Base-by-base conservation (phyloP, 352 stramenopile species). In the Lagenidium giganteum region DNA sequence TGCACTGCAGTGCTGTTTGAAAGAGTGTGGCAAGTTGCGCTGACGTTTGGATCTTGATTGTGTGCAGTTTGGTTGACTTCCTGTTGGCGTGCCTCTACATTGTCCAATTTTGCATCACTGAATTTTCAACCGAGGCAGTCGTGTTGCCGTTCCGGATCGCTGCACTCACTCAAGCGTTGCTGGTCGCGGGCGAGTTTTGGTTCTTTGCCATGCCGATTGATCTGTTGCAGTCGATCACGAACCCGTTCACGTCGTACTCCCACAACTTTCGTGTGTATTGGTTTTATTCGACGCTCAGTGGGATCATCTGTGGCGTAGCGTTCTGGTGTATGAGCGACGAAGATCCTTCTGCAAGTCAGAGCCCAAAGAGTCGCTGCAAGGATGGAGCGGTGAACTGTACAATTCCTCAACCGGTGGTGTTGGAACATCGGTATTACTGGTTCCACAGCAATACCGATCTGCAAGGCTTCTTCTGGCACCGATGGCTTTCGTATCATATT, bases 171-270 rank as follows among this genome's bases (percentile, higher is more conserved):
- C 75, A 93, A 51, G 76, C 72, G 28, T 51, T 93, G 47, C 67
- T 93, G 20, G 67, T 95, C 33, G 76, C 75, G 14, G 76, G 77
- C 3, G 83, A 95, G 40, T 93, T 92, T 32, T 93, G 83, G 83
- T 95, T 92, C 67, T 92, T 90, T 41, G 81, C 81, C 16, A 95
- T 95, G 51, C 78, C 77, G 7, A 84, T 93, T 34, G 83, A 95
- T 48, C 81, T 95, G 59, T 68, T 91, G 32, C 81, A 95, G 70
- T 92, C 78, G 17, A 85, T 95, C 49, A 91, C 83, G 21, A 95
- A 95, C 53, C 83, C 83, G 9, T 95, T 95, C 55, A 91, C 83
- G 34, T 93, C 80, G 28, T 95, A 93, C 50, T 60, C 76, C 32
- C 57, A 88, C 56, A 95, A 95, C 55, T 74, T 89, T 13, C 62